Conservation (phyloP, 2,329 filamentous ascomycete genomes). For the Calonectria multiphialidica region DNA sequence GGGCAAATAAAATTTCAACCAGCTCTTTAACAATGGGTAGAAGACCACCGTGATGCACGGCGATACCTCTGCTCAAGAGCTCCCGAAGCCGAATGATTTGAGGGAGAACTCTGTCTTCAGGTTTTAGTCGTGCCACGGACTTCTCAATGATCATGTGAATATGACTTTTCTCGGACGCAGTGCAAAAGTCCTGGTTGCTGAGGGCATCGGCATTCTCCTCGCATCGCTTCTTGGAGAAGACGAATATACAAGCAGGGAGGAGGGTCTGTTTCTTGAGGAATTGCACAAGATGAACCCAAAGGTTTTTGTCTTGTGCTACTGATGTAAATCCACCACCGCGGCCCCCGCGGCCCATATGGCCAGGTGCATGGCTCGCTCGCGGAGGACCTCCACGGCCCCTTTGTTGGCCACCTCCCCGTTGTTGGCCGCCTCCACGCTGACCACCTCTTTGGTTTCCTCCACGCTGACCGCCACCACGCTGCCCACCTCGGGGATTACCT, state of each 20-base stretch:
- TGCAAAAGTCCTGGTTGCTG: constrained; percentile 95
- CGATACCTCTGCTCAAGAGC: constrained; percentile 87
- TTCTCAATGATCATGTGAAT: constrained; percentile 98
- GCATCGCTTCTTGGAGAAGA: constrained; percentile 97
- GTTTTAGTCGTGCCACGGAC: constrained; percentile 90
- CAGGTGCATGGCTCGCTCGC: constrained; percentile 72
- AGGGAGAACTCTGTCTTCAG: constrained; percentile 89
- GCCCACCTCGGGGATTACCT: constrained; percentile 51
- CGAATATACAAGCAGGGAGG: constrained; percentile 94
- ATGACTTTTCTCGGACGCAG: constrained; percentile 91
- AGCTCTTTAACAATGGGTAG: constrained; percentile 98
- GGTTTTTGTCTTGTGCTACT: constrained; percentile 92
- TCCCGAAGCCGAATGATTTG: constrained; percentile 92
- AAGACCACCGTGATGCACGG: constrained; percentile 95
- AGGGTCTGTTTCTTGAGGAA: constrained; percentile 89
- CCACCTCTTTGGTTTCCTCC: constrained; percentile 60
- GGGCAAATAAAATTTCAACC: constrained; percentile 96
- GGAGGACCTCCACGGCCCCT: constrained; percentile 66
- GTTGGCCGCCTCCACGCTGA: constrained; percentile 60
- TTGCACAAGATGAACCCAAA: constrained; percentile 97
- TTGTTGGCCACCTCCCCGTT: constrained; percentile 61
- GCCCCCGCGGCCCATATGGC: constrained; percentile 91
- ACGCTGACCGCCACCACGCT: constrained; percentile 50
- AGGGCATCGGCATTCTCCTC: constrained; percentile 97
- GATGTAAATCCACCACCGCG: constrained; percentile 88